Base-by-base conservation (phyloP, 495 filamentous ascomycete species). In the Zalerion maritima region DNA sequence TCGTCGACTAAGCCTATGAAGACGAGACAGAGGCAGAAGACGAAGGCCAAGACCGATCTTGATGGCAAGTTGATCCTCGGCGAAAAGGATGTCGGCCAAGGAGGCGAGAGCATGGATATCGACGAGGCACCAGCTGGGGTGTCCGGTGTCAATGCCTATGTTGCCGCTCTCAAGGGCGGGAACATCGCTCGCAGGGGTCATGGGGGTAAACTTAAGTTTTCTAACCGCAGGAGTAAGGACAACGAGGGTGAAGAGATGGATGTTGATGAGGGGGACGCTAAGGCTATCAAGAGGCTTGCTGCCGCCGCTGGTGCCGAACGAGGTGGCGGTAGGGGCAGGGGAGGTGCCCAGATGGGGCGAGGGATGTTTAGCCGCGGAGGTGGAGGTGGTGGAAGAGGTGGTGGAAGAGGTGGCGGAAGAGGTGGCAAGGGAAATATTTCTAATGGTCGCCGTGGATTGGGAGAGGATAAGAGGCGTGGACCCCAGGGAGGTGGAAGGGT, bases 51-150 rank as follows among this genome's bases (percentile, higher is more conserved):
- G 62, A 65, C 67, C 14, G 78, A 91, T 36, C 35, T 74, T 14
- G 83, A 94, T 38, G 89, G 91, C n/a, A 91, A 87, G 56, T 69
- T 97, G 3, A 60, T 96, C 22, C 60, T 97, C 14, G 75, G 74
- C 21, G 59, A 70, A 18, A 36, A 41, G n/a, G 44, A 46, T 16
- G n/a, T n/a, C n/a, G n/a, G n/a, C n/a, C n/a, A n/a, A n/a, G 64
- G 64, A 10, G 47, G 49, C 3, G 58, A 62, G 23, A 73, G 57
- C 9, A 75, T 74, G 54, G 72, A 71, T 52, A 54, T 69, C 20
- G 79, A 78, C 43, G 60, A 58, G 22, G 53, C 54, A 3, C 49
- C 56, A 5, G 47, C 43, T 9, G 49, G 54, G 14, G 73, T 70
- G 36, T 67, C 57, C 14, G 79, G 83, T 10, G 75, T 96, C 12